phyloP scores from a whole-genome alignment of 2,329 filamentous ascomycete genomes.

The Penicillium sp. region DNA sequence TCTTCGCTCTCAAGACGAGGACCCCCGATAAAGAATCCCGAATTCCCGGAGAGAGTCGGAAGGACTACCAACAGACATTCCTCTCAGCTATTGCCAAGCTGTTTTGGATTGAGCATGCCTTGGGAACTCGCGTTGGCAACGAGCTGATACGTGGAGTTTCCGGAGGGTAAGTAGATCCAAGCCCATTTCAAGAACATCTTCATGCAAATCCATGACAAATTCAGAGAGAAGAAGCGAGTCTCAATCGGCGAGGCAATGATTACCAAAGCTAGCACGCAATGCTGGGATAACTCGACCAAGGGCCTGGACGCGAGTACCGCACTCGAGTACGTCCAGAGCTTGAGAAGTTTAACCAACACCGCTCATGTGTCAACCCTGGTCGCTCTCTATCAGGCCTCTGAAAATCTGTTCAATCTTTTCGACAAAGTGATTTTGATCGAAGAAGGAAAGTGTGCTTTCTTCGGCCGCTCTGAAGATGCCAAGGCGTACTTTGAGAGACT shows the following conservation, averaged over 20 bases:
- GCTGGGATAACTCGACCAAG: constrained; percentile 71
- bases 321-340: constrained; percentile 64
- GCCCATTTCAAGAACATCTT: neutral
- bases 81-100: constrained; percentile 64
- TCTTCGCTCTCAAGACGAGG: constrained; percentile 65
- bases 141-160: constrained; percentile 67
- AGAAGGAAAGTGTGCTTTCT: constrained; percentile 66
- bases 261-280: constrained; percentile 59
- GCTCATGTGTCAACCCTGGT: constrained; percentile 58
- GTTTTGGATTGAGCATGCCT: constrained; percentile 67
- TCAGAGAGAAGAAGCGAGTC: constrained; percentile 65
- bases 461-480: constrained; percentile 58
- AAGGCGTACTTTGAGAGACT: constrained; percentile 65
- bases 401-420: constrained; percentile 52
- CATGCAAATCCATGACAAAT: neutral
- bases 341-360: constrained; percentile 62
- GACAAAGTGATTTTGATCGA: constrained; percentile 66
- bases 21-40: constrained; percentile 60
- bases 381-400: constrained; percentile 64
- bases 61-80: constrained; percentile 58
- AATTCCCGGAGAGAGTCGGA: constrained; percentile 57
- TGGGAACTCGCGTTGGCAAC: constrained; percentile 69
- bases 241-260: constrained; percentile 74
- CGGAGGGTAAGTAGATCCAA: constrained; percentile 45
- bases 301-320: constrained; percentile 71